Conservation (phyloP, 345 rosid species). For the Schrenkiella parvula region DNA sequence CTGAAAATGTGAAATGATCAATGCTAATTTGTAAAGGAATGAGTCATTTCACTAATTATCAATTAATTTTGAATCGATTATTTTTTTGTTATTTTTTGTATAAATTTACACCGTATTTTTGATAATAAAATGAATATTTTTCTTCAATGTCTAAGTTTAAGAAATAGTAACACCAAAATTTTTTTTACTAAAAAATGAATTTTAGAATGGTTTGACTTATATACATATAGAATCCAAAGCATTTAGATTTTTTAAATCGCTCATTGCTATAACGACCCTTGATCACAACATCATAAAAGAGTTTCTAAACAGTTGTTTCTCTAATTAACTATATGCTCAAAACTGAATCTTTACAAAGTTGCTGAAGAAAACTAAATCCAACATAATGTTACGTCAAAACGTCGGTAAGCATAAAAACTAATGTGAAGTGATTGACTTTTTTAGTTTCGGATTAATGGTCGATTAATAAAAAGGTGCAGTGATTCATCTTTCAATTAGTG, state of each 20-base stretch:
- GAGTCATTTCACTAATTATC: no score
- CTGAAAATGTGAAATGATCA: no score
- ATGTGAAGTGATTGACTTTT: conserved; percentile 1
- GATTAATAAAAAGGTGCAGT: conserved; percentile 15
- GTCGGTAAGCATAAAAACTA: conserved; percentile 4
- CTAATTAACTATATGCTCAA: neutral
- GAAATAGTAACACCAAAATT: neutral
- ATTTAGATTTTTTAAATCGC: neutral
- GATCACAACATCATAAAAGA: no score
- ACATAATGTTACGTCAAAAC: conserved; percentile 10
- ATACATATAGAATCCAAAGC: neutral
- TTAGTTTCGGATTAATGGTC: neutral
- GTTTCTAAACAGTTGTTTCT: neutral
- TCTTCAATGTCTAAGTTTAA: neutral
- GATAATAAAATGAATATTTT: neutral
- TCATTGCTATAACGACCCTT: neutral
- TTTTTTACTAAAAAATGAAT: neutral
- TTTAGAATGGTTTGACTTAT: neutral
- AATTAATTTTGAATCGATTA: no score
- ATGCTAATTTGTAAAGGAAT: no score
- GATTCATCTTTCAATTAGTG: conserved; percentile 13
- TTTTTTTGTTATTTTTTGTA: no score
- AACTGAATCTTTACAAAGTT: neutral
- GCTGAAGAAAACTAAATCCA: neutral
- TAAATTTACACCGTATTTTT: no score